Evolutionary conservation across 2,329 filamentous ascomycete genomes (phyloP).

Genomic region (Calonectria ilicicola): DNA sequence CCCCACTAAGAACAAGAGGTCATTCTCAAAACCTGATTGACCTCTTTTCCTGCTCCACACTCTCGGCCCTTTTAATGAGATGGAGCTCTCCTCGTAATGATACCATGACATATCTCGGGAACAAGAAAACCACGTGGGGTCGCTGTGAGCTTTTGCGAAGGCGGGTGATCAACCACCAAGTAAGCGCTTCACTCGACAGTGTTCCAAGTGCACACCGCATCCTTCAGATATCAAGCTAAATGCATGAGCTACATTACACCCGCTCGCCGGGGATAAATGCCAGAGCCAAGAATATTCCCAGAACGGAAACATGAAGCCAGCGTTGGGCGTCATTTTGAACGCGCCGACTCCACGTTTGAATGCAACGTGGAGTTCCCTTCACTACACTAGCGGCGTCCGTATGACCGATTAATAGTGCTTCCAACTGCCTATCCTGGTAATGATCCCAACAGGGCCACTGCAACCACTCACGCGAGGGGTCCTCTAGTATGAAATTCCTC

Average conservation of each 20-base stretch:
- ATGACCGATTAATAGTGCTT: conserved; percentile 22
- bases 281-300: background rate
- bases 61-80: conserved; percentile 13
- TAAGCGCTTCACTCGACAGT: background rate
- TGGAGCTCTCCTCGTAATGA: conserved; percentile 3
- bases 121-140: background rate
- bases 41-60: background rate
- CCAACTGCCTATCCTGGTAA: conserved; percentile 25
- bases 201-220: background rate
- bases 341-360: conserved; percentile 11
- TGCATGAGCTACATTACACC: background rate
- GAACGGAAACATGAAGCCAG: conserved; percentile 9
- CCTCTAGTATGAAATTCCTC: background rate
- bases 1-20: background rate
- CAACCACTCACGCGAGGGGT: conserved; percentile 19
- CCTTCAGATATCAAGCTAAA: background rate
- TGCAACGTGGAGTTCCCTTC: conserved; percentile 17
- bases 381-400: conserved; percentile 11
- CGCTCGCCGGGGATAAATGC: background rate
- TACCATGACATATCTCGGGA: conserved; percentile 9
- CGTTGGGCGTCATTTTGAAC: background rate
- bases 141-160: background rate
- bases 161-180: background rate
- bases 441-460: conserved; percentile 13
- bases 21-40: background rate